Percentiles rank a stretch among this genome's conserved stretches.
Conservation (phyloP, 495 filamentous ascomycete genomes). For the Acidiella bohemica region DNA sequence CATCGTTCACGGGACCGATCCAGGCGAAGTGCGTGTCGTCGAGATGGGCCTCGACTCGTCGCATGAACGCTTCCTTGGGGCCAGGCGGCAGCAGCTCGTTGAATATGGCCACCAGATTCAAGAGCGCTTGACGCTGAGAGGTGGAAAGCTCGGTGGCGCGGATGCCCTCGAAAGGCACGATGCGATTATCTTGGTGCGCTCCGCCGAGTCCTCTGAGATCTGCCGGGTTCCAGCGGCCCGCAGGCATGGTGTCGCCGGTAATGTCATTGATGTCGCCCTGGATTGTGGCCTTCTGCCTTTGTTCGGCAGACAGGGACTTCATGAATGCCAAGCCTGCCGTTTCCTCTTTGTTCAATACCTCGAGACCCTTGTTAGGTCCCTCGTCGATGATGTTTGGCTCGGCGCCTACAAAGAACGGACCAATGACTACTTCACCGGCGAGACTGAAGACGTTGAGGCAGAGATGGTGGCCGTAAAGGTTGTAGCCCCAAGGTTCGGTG, state of each 20-base stretch:
- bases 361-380: constrained; percentile 45
- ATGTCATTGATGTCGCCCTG: constrained; percentile 40
- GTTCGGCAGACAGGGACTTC: constrained; percentile 41
- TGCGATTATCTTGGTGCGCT: constrained; percentile 60
- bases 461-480: constrained; percentile 66
- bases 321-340: constrained; percentile 48
- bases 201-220: constrained; percentile 39
- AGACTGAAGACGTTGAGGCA: constrained; percentile 55
- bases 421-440: constrained; percentile 45
- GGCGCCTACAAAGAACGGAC: constrained; percentile 62
- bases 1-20: constrained; percentile 54
- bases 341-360: constrained; percentile 54
- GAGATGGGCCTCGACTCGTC: constrained; percentile 38
- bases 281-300: constrained; percentile 49
- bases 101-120: constrained; percentile 45
- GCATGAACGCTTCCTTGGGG: constrained; percentile 39
- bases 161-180: constrained; percentile 61
- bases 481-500: constrained; percentile 51
- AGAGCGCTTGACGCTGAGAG: constrained; percentile 40
- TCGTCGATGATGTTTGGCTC: constrained; percentile 61
- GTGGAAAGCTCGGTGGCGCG: constrained; percentile 32
- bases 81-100: constrained; percentile 47
- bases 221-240: constrained; percentile 15
- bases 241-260: constrained; percentile 13
- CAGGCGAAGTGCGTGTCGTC: constrained; percentile 61